Conservation (phyloP, 2,329 filamentous ascomycete species). For the Aspergillus sp. region DNA sequence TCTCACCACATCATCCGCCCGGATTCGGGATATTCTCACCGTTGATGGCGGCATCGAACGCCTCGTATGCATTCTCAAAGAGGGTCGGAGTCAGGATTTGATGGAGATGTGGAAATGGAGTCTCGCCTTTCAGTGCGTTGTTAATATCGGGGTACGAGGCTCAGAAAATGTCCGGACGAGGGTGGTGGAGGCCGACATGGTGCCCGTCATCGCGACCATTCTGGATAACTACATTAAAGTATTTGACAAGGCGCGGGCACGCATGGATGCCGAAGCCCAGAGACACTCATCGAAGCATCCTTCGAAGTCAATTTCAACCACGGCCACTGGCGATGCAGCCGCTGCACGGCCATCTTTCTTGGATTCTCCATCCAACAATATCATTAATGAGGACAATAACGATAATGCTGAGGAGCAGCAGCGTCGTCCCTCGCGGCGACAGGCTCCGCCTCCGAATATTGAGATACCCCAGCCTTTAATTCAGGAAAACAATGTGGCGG, state of each 20-base stretch:
- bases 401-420: constrained; percentile 46
- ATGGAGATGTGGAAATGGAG: constrained; percentile 99
- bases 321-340: constrained; percentile 12
- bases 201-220: constrained; percentile 95
- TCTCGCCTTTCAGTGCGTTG: constrained; percentile 94
- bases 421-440: constrained; percentile 55
- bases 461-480: constrained; percentile 59
- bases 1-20: constrained; percentile 92
- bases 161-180: constrained; percentile 89
- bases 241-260: constrained; percentile 81
- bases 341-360: constrained; percentile 26
- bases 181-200: constrained; percentile 98
- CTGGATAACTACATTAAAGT: constrained; percentile 98
- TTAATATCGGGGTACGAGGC: constrained; percentile 94
- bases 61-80: constrained; percentile 94
- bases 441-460: constrained; percentile 75
- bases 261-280: constrained; percentile 71
- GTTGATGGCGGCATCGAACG: constrained; percentile 98
- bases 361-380: constrained; percentile 45
- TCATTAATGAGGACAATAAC: constrained; percentile 39
- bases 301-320: constrained; percentile 20
- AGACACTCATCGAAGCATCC: constrained; percentile 27
- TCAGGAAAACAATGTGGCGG: constrained; percentile 41
- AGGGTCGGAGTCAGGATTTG: constrained; percentile 92
- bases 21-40: constrained; percentile 94